phyloP scores from a whole-genome alignment of 441 rosid genomes.

The Populus hybrid region DNA sequence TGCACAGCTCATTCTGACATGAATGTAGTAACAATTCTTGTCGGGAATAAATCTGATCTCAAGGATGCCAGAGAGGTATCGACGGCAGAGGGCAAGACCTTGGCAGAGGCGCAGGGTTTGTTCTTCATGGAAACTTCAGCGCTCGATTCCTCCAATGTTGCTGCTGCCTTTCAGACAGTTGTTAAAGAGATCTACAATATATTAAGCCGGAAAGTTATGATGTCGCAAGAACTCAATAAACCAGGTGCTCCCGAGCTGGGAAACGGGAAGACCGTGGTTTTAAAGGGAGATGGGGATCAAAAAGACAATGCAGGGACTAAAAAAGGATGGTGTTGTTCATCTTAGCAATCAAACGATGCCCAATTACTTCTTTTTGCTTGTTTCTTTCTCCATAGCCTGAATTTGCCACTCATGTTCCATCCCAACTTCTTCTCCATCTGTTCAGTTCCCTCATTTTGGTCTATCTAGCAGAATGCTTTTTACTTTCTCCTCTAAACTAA shows the following conservation, averaged over 20 bases:
- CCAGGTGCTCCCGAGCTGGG: constrained; percentile 59
- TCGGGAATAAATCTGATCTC: constrained; percentile 94
- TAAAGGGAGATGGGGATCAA: constrained; percentile 38
- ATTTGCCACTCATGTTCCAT: constrained; percentile 13
- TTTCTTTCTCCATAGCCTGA: not conserved
- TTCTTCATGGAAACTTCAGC: constrained; percentile 98
- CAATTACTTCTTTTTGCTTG: not conserved
- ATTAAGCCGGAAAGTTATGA: constrained; percentile 86
- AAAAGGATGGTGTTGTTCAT: constrained; percentile 61
- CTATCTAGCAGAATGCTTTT: constrained; percentile 1
- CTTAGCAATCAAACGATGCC: constrained; percentile 14
- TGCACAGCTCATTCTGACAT: constrained; percentile 81
- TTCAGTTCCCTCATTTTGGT: constrained; percentile 21
- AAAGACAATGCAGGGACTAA: constrained; percentile 29
- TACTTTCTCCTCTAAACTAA: constrained; percentile 1
- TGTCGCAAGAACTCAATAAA: constrained; percentile 68
- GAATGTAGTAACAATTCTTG: constrained; percentile 73
- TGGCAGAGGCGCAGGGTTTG: constrained; percentile 82
- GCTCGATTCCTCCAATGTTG: constrained; percentile 75
- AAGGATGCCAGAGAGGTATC: constrained; percentile 73
- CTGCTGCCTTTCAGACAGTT: constrained; percentile 84
- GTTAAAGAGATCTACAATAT: constrained; percentile 80
- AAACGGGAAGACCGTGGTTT: constrained; percentile 67
- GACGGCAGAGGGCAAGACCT: constrained; percentile 68
- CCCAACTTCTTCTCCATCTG: constrained; percentile 22